Conservation (phyloP, 2,329 filamentous ascomycete genomes). For the Coniochaeta ligniaria region DNA sequence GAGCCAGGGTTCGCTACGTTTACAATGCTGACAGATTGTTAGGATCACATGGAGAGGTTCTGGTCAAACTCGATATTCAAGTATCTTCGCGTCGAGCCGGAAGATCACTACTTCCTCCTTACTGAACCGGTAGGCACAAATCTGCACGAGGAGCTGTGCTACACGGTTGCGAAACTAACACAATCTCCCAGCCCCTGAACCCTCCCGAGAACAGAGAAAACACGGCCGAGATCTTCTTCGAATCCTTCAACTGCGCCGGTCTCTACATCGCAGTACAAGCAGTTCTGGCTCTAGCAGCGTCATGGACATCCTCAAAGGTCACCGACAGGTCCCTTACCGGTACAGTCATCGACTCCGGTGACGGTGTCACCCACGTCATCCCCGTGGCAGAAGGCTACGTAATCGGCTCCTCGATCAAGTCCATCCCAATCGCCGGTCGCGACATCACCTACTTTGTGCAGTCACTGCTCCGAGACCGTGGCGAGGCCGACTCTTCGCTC, state of each 20-base stretch:
- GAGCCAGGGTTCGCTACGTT: not conserved
- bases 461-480: conserved; percentile 87
- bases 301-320: conserved; percentile 98
- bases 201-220: conserved; percentile 98
- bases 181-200: conserved; percentile 70
- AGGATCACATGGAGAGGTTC: conserved; percentile 99
- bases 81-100: conserved; percentile 93
- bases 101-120: conserved; percentile 97
- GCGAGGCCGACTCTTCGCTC: conserved; percentile 91
- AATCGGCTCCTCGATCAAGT: conserved; percentile 98
- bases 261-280: conserved; percentile 98
- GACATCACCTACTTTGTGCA: conserved; percentile 99
- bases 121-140: conserved; percentile 74
- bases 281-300: conserved; percentile 90
- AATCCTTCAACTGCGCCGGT: conserved; percentile 98
- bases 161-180: conserved; percentile 6
- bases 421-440: conserved; percentile 93
- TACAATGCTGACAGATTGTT: conserved; percentile 18
- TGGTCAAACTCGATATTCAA: conserved; percentile 99
- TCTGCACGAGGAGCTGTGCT: not conserved
- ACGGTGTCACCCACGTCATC: conserved; percentile 98
- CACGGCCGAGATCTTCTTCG: conserved; percentile 99
- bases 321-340: conserved; percentile 92
- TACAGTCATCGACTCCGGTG: conserved; percentile 96
- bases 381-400: conserved; percentile 98